Base-by-base conservation (phyloP, 2,329 filamentous ascomycete genomes). In the Sodiomyces alkalinus region DNA sequence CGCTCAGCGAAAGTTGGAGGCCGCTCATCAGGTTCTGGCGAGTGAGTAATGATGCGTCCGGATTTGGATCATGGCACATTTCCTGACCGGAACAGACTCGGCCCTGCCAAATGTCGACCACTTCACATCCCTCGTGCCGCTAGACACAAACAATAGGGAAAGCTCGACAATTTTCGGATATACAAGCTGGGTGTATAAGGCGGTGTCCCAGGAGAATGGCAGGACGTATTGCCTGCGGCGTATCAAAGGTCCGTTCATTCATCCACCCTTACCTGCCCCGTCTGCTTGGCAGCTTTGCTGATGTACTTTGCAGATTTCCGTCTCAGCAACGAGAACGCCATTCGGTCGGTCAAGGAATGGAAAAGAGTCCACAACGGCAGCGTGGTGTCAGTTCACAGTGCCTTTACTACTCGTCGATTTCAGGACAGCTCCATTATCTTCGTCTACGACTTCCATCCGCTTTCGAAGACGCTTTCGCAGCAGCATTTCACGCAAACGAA, bases 131-230 rank as follows among this genome's bases (percentile, higher is more conserved):
- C 64, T 98, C 8, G 85, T 94, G 7, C 82, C 87, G 4, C 60
- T 98, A 23, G 86, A 96, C 50, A 80, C 76, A 7, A 78, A 68
- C 27, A 74, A 82, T 35, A 72, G 85, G 39, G 86, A 83, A 49
- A 83, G 77, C 39, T 69, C 75, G 4, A 67, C 71, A 9, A 71
- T 80, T 11, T 94, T 94, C 52, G 83, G 85, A 17, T 92, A 83
- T 44, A 73, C 78, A 5, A 93, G 79, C 42, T 96, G 86, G 83
- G 72, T 93, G 1, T 98, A 94, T 59, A 96, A 96, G 56, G 87
- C 86, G 7, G 75, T 78, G 15, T 92, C 83, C 6, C 77, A 70
- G 50, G 90, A 90, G 47, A 87, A 87, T 42, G 90, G 86, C 8
- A 76, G 80, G 39, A 73, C 76, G n/a, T 96, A 92, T 52, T 83